phyloP scores from a whole-genome alignment of 1,284 basidiomycete species.

The Hemileia vastatrix region DNA sequence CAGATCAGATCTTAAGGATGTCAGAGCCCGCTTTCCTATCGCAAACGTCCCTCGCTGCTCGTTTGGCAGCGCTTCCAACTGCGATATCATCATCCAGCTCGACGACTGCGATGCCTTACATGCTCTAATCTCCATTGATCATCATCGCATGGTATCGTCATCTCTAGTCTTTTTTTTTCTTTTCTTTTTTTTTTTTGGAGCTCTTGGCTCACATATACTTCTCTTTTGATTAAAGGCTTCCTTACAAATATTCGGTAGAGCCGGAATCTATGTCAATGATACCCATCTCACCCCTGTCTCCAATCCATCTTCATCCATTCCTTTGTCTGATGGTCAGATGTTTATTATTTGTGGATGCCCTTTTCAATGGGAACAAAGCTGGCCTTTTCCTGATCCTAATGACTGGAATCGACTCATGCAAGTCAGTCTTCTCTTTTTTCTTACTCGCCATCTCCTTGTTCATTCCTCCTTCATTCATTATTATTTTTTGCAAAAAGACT shows the following conservation, averaged over 20 bases:
- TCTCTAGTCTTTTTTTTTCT: too few species aligned
- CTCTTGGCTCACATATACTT: not conserved
- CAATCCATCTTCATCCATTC: not conserved
- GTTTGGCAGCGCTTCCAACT: too few species aligned
- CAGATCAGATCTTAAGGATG: too few species aligned
- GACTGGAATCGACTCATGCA: slow-evolving; percentile 1
- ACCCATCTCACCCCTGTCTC: not conserved
- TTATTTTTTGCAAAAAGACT: too few species aligned
- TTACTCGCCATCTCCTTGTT: not conserved
- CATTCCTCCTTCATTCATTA: not conserved
- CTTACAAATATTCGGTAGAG: not conserved
- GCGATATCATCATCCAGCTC: too few species aligned
- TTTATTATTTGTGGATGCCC: slow-evolving; percentile 9
- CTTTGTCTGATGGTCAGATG: slow-evolving; percentile 1
- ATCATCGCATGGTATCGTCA: too few species aligned
- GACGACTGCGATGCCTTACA: too few species aligned
- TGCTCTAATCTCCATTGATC: too few species aligned
- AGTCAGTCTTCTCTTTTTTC: not conserved
- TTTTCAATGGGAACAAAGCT: slow-evolving; percentile 13
- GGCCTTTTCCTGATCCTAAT: not conserved
- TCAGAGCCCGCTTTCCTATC: too few species aligned
- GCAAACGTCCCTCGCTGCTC: too few species aligned
- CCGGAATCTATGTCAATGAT: not conserved
- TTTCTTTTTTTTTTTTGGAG: too few species aligned
- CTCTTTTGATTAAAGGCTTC: not conserved